Base-by-base conservation (phyloP, 1,139 yeast genomes). In the Debaryomycetaceae sp. region DNA sequence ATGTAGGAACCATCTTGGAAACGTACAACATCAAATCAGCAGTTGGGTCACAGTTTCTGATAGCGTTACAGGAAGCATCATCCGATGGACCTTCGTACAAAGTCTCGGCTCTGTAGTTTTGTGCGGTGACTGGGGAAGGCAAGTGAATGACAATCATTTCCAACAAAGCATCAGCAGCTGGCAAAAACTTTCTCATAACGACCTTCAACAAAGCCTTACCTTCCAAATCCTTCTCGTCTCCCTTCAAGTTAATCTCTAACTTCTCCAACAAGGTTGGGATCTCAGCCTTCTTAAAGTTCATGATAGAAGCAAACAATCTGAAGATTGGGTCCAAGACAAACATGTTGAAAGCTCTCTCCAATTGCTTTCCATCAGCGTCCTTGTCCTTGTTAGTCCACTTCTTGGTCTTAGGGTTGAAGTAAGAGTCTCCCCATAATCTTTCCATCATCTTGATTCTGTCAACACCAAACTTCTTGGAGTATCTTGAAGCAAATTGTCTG, bases 1-100 rank as follows among this genome's bases (percentile, higher is more conserved):
- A 91, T 71, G 99, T 93, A 77, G 99, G 99, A 65, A 93, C 98
- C 99, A 93, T 93, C 96, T 93, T 93, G 79, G 99, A 93, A 70
- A 93, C 93, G 90, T 93, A 93, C 75, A 93, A 84, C 99, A 93
- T 93, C 72, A 93, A 87, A 72, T 93, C 98, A 64, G 95, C 96
- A 69, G 78, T 87, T 70, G 99, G 97, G 81, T 93, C 98, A 87
- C 99, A 93, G 85, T 87, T 86, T 81, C 84, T 89, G 80, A 93
- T 91, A 68, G 96, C 96, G 58, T 80, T 75, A 80, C 91, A 88
- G 67, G 84, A 81, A 64, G 84, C 84, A 74, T 93, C 99, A 73
- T 93, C 99, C 63, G 86, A 58, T 75, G 99, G 99, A 83, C 99
- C 99, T 81, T 93, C 99, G 83, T 93, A 93, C 71, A 93, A 86